phyloP scores from a whole-genome alignment of 805 yeast genomes.

The Lachancea nothofagi region DNA sequence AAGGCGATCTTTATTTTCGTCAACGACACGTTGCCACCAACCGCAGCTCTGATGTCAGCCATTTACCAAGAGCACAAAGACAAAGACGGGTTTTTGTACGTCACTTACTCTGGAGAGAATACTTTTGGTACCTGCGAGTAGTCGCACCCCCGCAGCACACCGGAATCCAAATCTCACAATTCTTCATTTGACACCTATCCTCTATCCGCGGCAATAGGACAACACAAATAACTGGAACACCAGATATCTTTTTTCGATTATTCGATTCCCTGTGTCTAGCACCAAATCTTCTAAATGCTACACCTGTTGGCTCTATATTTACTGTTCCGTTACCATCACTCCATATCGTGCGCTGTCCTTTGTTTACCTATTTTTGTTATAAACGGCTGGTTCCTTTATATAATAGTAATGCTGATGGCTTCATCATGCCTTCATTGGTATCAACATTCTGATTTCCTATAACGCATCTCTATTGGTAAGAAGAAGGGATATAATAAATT shows the following conservation, averaged over 20 bases:
- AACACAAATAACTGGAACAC: background rate
- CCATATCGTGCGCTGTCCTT: constrained; percentile 4
- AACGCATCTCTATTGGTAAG: background rate
- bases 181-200: too few species aligned
- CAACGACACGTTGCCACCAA: constrained; percentile 94
- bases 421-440: constrained; percentile 1
- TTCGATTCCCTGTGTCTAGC: background rate
- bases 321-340: constrained; percentile 1
- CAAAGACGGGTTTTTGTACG: constrained; percentile 94
- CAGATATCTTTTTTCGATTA: background rate
- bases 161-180: too few species aligned
- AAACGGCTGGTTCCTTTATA: constrained; percentile 12
- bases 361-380: constrained; percentile 7
- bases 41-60: constrained; percentile 93
- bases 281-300: background rate
- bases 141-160: background rate
- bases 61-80: constrained; percentile 96
- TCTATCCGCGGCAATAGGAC: too few species aligned
- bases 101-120: constrained; percentile 94
- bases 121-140: constrained; percentile 61
- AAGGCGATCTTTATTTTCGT: constrained; percentile 97
- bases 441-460: background rate
- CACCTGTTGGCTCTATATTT: constrained; percentile 3
- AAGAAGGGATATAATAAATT: background rate
- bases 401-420: constrained; percentile 5